Evolutionary conservation across 2,329 filamentous ascomycete species (phyloP).

Genomic region (Intubia oerlemansii): DNA sequence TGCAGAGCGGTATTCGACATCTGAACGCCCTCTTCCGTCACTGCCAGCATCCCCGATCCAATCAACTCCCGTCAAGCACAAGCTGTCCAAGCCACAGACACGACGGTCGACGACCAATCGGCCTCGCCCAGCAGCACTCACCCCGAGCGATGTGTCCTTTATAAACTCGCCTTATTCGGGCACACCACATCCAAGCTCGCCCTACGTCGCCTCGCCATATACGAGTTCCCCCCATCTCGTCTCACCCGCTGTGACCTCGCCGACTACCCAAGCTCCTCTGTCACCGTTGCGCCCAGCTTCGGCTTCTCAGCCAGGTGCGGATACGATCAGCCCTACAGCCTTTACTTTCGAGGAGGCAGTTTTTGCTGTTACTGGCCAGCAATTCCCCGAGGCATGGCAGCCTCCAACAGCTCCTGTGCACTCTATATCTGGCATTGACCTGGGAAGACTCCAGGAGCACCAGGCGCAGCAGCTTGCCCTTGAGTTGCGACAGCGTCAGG

Average conservation of each 20-base stretch:
- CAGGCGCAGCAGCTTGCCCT: slow-evolving; percentile 5
- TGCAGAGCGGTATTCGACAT: too few species aligned
- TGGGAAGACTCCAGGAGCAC: slow-evolving; percentile 5
- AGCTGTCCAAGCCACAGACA: slow-evolving; percentile 28
- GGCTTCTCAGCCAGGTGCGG: not conserved
- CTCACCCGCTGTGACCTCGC: slow-evolving; percentile 1
- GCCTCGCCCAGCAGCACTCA: slow-evolving; percentile 10
- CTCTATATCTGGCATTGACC: slow-evolving; percentile 2
- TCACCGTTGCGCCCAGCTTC: slow-evolving; percentile 1
- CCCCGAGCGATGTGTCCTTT: too few species aligned
- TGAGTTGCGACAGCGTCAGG: slow-evolving; percentile 4
- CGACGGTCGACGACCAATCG: not conserved
- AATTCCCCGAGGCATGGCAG: slow-evolving; percentile 3
- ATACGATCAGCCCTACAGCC: slow-evolving; percentile 3
- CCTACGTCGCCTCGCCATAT: too few species aligned
- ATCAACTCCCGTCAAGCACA: too few species aligned
- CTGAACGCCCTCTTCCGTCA: too few species aligned
- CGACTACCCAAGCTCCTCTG: not conserved
- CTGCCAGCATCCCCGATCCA: too few species aligned
- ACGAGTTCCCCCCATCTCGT: slow-evolving; percentile 10
- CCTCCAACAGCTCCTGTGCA: slow-evolving; percentile 2
- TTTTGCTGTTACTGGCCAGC: slow-evolving; percentile 1
- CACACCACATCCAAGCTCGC: too few species aligned
- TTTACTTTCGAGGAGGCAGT: slow-evolving; percentile 7
- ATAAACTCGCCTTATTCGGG: too few species aligned